A percentile compares a stretch with the other conserved stretches of the same genome.
phyloP scores from a whole-genome alignment of 225 moss, liverwort and hornwort species.

The Straminergon stramineum region DNA sequence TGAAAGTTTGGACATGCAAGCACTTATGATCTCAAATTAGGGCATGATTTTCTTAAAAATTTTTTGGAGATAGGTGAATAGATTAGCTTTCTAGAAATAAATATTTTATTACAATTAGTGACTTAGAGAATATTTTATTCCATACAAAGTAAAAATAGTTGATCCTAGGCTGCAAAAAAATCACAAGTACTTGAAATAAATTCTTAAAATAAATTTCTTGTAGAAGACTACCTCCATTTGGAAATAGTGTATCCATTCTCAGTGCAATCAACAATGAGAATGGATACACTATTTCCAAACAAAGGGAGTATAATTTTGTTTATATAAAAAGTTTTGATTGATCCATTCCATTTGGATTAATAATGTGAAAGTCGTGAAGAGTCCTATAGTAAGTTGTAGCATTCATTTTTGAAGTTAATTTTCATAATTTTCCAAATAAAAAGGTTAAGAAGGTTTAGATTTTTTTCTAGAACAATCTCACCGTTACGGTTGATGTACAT shows the following conservation, averaged over 20 bases:
- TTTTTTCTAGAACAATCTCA: neutral
- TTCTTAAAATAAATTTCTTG: neutral
- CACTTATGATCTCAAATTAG: neutral
- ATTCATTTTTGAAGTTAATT: neutral
- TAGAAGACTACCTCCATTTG: no score
- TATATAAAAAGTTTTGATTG: neutral
- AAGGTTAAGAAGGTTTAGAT: neutral
- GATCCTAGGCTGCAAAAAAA: no score
- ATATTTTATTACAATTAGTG: neutral
- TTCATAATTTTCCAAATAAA: neutral
- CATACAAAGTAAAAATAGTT: neutral
- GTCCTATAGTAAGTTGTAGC: neutral
- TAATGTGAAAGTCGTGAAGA: neutral
- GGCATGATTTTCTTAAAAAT: neutral
- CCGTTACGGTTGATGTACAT: rapidly evolving
- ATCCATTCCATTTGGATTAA: neutral
- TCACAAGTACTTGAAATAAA: neutral
- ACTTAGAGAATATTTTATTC: neutral
- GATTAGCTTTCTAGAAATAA: neutral
- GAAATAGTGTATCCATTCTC: no score
- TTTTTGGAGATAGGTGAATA: neutral
- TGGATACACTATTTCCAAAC: no score
- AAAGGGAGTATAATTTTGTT: no score
- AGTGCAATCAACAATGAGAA: no score
- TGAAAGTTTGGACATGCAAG: neutral